Percentiles rank a stretch among this genome's conserved stretches.
Evolutionary conservation across 768 basidiomycete genomes (phyloP).

Genomic region (Podaxis sp.): DNA sequence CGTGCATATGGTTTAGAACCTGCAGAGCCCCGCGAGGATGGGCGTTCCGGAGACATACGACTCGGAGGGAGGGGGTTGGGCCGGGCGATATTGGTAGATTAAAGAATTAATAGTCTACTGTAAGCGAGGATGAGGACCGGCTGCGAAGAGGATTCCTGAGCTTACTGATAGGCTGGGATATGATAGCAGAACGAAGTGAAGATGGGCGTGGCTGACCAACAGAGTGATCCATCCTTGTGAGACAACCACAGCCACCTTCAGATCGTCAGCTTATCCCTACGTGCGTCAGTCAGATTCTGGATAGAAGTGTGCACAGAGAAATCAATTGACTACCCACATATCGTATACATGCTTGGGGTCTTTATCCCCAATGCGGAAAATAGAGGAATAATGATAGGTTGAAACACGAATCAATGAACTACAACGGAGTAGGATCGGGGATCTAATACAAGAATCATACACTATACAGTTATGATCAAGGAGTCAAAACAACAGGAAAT

Average conservation of each 20-base stretch:
- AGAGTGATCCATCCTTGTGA: conserved; percentile 6
- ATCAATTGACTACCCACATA: conserved; percentile 11
- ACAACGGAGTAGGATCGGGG: conserved; percentile 7
- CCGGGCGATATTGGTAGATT: conserved; percentile 18
- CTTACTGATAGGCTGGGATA: conserved; percentile 21
- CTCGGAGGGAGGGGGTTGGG: conserved; percentile 1
- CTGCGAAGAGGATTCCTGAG: conserved; percentile 4
- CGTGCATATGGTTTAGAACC: conserved; percentile 36
- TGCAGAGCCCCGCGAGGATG: conserved; percentile 25
- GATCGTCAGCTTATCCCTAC: background rate
- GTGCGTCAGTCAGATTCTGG: background rate
- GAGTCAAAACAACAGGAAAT: background rate
- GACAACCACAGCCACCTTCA: conserved; percentile 14
- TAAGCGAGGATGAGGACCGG: background rate
- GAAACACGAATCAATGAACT: background rate
- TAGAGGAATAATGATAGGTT: conserved; percentile 13
- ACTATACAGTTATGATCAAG: conserved; percentile 3
- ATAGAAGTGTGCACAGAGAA: background rate
- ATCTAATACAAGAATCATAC: background rate
- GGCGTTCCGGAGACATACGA: conserved; percentile 35
- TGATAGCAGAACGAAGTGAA: conserved; percentile 9
- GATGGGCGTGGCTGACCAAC: conserved; percentile 13
- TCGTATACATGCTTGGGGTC: background rate
- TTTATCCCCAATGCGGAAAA: background rate
- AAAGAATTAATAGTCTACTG: conserved; percentile 19